phyloP scores from a whole-genome alignment of 768 basidiomycete species.

The Amanita phalloides region DNA sequence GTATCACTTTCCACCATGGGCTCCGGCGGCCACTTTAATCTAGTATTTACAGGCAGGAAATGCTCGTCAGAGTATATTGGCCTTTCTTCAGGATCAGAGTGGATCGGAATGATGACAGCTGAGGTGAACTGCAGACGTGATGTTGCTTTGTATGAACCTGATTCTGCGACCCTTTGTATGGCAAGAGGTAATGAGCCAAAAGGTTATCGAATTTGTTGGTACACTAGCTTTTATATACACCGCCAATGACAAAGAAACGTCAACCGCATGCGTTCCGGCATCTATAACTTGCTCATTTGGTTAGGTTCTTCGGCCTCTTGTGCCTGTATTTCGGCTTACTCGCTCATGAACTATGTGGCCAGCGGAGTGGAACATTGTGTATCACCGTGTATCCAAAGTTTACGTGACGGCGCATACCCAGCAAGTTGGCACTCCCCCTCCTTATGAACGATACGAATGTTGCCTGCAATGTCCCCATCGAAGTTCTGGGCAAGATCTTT shows the following conservation, averaged over 20 bases:
- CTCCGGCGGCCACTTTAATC: background rate
- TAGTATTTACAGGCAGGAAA: constrained; percentile 13
- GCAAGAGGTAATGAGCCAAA: no score
- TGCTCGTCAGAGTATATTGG: constrained; percentile 53
- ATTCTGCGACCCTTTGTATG: no score
- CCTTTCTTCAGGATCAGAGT: constrained; percentile 65
- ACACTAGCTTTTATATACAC: no score
- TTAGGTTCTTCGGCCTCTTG: no score
- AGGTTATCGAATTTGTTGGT: no score
- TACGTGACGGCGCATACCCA: background rate
- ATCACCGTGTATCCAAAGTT: background rate
- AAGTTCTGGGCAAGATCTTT: background rate
- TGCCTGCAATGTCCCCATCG: constrained; percentile 6
- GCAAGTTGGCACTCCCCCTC: background rate
- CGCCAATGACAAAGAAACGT: no score
- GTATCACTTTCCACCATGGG: background rate
- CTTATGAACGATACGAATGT: constrained; percentile 52
- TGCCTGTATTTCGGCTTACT: no score
- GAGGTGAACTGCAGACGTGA: background rate
- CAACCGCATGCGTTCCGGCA: no score
- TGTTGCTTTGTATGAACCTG: no score
- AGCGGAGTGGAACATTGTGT: background rate
- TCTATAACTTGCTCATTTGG: no score
- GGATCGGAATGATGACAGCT: constrained; percentile 36
- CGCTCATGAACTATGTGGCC: no score